These are phyloP conservation scores for Stagonosporopsis cucurbitacearum DNA, from an alignment of 2,329 filamentous ascomycete species.

Conservation along the genomic window DNA sequence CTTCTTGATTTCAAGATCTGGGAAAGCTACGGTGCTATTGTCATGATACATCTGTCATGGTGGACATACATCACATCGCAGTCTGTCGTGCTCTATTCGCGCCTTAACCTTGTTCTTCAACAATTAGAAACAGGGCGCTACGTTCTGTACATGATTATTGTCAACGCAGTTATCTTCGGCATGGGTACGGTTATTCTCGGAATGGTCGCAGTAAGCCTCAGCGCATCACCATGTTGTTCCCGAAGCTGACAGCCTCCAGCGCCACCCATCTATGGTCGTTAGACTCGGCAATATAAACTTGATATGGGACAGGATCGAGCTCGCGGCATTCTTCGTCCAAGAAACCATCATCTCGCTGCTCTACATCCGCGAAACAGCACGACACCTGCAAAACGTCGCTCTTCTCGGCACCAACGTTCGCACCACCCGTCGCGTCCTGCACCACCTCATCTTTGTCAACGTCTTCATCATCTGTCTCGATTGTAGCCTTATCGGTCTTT, in stretches of 20 bases:
- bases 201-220: constrained; percentile 53
- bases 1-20: constrained; percentile 54
- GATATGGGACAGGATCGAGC: constrained; percentile 50
- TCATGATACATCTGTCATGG: constrained; percentile 61
- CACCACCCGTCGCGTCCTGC: constrained; percentile 26
- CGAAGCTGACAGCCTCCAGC: constrained; percentile 19
- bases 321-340: constrained; percentile 50
- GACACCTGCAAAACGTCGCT: constrained; percentile 42
- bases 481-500: constrained; percentile 47
- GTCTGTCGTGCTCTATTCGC: constrained; percentile 65
- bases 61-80: constrained; percentile 65
- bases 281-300: constrained; percentile 19
- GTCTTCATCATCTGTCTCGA: constrained; percentile 51
- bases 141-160: constrained; percentile 62
- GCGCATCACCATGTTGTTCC: neutral
- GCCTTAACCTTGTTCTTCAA: constrained; percentile 62
- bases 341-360: constrained; percentile 49
- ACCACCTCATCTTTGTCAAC: constrained; percentile 49
- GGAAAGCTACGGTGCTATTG: constrained; percentile 46
- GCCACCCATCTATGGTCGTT: constrained; percentile 19
- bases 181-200: constrained; percentile 60
- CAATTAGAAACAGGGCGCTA: constrained; percentile 39
- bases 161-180: constrained; percentile 60
- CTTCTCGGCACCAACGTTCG: constrained; percentile 22
- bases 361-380: constrained; percentile 60